Evolutionary conservation across 768 basidiomycete genomes (phyloP).

Genomic region (Tricholoma furcatifolium): DNA sequence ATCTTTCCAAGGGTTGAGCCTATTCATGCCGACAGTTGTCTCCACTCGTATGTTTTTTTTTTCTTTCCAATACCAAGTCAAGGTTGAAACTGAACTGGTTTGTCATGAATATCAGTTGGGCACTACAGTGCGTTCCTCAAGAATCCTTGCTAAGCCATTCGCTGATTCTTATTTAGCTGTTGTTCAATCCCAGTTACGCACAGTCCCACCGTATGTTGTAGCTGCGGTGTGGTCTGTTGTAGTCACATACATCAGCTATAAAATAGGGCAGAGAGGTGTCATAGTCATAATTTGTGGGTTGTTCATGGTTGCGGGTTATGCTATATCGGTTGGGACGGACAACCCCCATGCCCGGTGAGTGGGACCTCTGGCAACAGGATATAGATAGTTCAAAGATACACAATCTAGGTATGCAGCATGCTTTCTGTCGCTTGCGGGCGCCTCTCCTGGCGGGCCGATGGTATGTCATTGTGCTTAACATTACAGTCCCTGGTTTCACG

Average conservation of each 20-base stretch:
- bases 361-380: not conserved
- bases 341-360: constrained; percentile 35
- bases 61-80: not conserved
- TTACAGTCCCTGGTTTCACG: not conserved
- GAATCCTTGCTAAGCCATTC: not conserved
- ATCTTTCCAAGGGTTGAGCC: constrained; percentile 29
- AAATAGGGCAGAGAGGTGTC: constrained; percentile 32
- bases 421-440: constrained; percentile 41
- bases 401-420: constrained; percentile 42
- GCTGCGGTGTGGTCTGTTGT: constrained; percentile 39
- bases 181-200: constrained; percentile 45
- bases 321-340: constrained; percentile 39
- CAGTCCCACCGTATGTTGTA: constrained; percentile 47
- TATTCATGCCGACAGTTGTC: constrained; percentile 40
- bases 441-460: constrained; percentile 35
- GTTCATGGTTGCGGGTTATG: constrained; percentile 42
- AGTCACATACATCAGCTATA: constrained; percentile 33
- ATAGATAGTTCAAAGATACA: constrained; percentile 4
- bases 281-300: constrained; percentile 33
- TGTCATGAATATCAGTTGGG: constrained; percentile 13
- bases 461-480: not conserved
- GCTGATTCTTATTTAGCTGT: constrained; percentile 28
- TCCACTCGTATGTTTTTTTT: constrained; percentile 34
- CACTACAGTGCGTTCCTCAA: constrained; percentile 23
- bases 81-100: too few relatives aligned